These are phyloP conservation scores for Didymella arachidicola DNA, from an alignment of 2,329 filamentous ascomycete genomes.

Conservation along the genomic window DNA sequence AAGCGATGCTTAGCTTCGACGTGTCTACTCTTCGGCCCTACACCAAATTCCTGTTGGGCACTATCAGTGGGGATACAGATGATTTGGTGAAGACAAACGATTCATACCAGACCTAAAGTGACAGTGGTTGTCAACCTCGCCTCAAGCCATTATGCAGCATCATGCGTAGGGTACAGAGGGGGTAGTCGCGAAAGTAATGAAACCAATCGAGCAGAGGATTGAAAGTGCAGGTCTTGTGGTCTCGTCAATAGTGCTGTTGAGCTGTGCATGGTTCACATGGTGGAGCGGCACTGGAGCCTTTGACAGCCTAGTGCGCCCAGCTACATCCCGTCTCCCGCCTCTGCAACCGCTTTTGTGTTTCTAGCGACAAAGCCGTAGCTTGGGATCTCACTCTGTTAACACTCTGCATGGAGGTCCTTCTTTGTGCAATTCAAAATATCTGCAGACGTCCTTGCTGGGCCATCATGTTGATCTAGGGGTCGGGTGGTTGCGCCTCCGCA, in stretches of 20 bases:
- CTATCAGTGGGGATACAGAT: background rate
- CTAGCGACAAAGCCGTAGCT: background rate
- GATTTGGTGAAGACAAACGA: background rate
- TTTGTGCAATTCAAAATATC: background rate
- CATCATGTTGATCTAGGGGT: background rate
- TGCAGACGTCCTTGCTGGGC: background rate
- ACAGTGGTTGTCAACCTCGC: background rate
- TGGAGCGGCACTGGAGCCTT: background rate
- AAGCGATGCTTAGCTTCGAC: background rate
- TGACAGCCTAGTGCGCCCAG: background rate
- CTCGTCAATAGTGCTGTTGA: background rate
- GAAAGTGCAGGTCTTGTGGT: background rate
- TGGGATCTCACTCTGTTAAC: background rate
- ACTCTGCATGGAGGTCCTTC: slow-evolving; percentile 5
- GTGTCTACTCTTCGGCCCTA: background rate
- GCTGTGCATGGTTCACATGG: background rate
- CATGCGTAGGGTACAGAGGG: background rate
- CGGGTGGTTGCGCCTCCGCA: background rate
- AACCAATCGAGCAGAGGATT: background rate
- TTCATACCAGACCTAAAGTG: background rate
- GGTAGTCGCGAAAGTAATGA: background rate
- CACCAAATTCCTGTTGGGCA: background rate
- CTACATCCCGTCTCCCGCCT: background rate
- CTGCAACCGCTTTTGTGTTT: background rate
- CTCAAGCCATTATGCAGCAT: background rate